Evolutionary conservation across 306 rosid genomes (phyloP), one percentile per base, ranked within the genome.

Genomic region (Pyrus communis): DNA sequence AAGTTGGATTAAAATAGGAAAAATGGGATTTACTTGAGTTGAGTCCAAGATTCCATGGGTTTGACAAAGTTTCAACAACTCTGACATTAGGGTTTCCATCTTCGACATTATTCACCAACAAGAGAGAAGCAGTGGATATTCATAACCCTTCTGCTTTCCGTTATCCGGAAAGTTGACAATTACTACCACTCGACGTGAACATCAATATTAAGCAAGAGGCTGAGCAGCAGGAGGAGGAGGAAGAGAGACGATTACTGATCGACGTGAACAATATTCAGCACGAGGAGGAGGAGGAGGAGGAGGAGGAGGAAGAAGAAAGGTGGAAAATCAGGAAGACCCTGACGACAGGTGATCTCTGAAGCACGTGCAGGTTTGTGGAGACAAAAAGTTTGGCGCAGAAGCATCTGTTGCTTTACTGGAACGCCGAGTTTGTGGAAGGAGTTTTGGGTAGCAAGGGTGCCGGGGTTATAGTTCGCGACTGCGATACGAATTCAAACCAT

Each of bases 21-120:
- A 40, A 31, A 35, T 2, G 27, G 1, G 51, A 19, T 43, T 17
- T 31, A 30, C 14, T 4, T 21, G 9, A 49, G 28, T 3, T 0
- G 82, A 64, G 79, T 67, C 51, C 55, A 72, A 77, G 84, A 83
- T 88, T 88, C 89, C 76, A 88, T 77, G 84, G 85, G 91, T 75
- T 71, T 55, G 86, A 81, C 52, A 8, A 1, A 14, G 19, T 28
- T 27, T 28, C 40, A 13, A 27, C 40, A 14, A 15, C 67, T 6
- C 10, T 62, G 5, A 62, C 67, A 15, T 62, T 62, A 21, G 38
- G 40, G 38, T 9, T 14, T 28, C 67, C n/a, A 3, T 14, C 67
- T 62, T 62, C n/a, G 9, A 62, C 14, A 0, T 13, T 4, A 15
- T 46, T 9, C 67, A 7, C n/a, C 11, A 52, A 23, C 25, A 70